Evolutionary conservation across 2,329 filamentous ascomycete genomes (phyloP).

Genomic region (Fusarium zealandicum): DNA sequence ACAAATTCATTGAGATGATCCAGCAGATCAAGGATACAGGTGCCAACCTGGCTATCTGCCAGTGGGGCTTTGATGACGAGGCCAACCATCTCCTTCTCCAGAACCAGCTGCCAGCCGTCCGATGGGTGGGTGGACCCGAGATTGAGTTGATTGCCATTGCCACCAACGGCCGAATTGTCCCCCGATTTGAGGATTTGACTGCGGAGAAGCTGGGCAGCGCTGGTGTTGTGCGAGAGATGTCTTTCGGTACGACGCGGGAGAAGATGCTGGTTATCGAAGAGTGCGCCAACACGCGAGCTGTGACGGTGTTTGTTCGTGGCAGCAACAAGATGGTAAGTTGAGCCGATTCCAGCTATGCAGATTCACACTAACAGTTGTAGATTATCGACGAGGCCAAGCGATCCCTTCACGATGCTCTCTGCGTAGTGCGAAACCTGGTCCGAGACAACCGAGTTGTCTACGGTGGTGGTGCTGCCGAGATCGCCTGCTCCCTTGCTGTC

Average conservation of each 20-base stretch:
- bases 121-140: conserved; percentile 98
- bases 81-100: conserved; percentile 97
- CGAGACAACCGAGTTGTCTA: conserved; percentile 97
- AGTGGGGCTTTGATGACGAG: conserved; percentile 99
- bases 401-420: conserved; percentile 95
- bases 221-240: conserved; percentile 91
- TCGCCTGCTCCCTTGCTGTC: conserved; percentile 94
- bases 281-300: conserved; percentile 95
- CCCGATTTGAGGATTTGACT: conserved; percentile 93
- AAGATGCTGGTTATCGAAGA: conserved; percentile 99
- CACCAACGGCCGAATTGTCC: conserved; percentile 96
- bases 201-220: conserved; percentile 89
- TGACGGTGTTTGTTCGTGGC: conserved; percentile 94
- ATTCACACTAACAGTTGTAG: conserved; percentile 53
- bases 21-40: conserved; percentile 97
- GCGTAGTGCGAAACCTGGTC: conserved; percentile 95
- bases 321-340: conserved; percentile 96
- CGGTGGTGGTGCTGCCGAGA: conserved; percentile 94
- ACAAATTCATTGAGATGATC: conserved; percentile 99
- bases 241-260: conserved; percentile 94
- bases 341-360: background rate
- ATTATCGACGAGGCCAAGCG: conserved; percentile 99
- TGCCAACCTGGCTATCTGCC: conserved; percentile 96
- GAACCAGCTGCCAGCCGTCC: conserved; percentile 92
- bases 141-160: conserved; percentile 99